Evolutionary conservation across 768 basidiomycete genomes (phyloP).

Genomic region (Hericium coralloides): DNA sequence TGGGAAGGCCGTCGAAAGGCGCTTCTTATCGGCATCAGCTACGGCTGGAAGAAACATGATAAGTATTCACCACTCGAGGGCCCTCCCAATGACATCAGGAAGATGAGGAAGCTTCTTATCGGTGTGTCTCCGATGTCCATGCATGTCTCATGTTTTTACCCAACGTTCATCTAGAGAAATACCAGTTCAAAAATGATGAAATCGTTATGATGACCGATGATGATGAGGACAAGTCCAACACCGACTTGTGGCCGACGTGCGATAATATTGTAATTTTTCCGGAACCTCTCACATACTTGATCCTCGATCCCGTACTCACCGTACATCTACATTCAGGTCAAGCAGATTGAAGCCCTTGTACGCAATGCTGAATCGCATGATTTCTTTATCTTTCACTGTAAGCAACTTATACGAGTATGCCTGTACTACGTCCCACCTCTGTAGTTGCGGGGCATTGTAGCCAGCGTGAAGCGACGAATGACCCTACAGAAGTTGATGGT

Average conservation of each 20-base stretch:
- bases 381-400: too few relatives aligned
- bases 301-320: background rate
- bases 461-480: too few relatives aligned
- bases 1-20: background rate
- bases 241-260: slow-evolving; percentile 2
- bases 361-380: too few relatives aligned
- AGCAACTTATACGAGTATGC: too few relatives aligned
- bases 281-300: background rate
- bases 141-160: background rate
- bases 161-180: background rate
- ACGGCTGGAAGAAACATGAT: background rate
- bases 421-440: too few relatives aligned
- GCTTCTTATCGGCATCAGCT: background rate
- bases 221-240: background rate
- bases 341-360: too few relatives aligned
- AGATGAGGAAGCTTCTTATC: background rate
- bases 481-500: too few relatives aligned
- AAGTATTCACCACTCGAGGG: background rate
- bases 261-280: slow-evolving; percentile 6
- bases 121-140: background rate
- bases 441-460: too few relatives aligned
- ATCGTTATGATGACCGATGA: slow-evolving; percentile 12
- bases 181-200: slow-evolving; percentile 2
- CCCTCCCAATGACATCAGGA: slow-evolving; percentile 3
- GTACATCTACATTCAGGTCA: too few relatives aligned